Base-by-base conservation (phyloP, 2,329 filamentous ascomycete genomes). In the Chrysoporthe cubensis region DNA sequence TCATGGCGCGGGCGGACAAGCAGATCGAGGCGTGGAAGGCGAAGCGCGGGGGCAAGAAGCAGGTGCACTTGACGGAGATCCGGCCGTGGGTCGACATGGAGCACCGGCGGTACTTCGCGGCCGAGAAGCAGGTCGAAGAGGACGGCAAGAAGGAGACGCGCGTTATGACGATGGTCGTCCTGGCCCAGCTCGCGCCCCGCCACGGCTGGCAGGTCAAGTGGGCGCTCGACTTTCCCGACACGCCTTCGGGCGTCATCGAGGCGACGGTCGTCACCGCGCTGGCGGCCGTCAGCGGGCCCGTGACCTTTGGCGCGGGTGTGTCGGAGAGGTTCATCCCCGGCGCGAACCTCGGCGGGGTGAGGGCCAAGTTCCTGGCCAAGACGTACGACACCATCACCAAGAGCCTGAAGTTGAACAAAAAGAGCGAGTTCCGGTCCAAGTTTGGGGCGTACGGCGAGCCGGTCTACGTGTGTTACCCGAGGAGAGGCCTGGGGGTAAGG, bases 161-260 rank as follows among this genome's bases (percentile, higher is more conserved):
- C 69, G 88, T 97, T 66, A 85, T 85, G 54, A 90, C 91, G 44
- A 86, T 97, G 68, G 90, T 95, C n/a, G 90, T 95, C 9, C 83
- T 97, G 74, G 91, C 92, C 64, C 91, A 93, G 78, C 87, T 97
- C 40, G 88, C 91, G 3, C 92, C 93, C 1, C 84, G 87, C 46
- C 88, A 96, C 76, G 94, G 94, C 65, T 96, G 93, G 88, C 94
- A 97, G 82, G 90, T 97, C 76, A 97, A 97, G 82, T 97, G 96
- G 83, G 92, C 91, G n/a, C 88, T 97, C 65, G 93, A 97, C 79
- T 97, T 97, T 84, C 94, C 94, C 0, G 88, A 88, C 37, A 88
- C 94, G 0, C 91, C 94, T n/a, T 92, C 88, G 57, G 94, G 94
- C 59, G 90, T 92, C 44, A 97, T 97, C 71, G 94, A 97, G 81